These are phyloP conservation scores for Trichoderma sp. DNA, from an alignment of 2,329 filamentous ascomycete species.

Conservation along the genomic window DNA sequence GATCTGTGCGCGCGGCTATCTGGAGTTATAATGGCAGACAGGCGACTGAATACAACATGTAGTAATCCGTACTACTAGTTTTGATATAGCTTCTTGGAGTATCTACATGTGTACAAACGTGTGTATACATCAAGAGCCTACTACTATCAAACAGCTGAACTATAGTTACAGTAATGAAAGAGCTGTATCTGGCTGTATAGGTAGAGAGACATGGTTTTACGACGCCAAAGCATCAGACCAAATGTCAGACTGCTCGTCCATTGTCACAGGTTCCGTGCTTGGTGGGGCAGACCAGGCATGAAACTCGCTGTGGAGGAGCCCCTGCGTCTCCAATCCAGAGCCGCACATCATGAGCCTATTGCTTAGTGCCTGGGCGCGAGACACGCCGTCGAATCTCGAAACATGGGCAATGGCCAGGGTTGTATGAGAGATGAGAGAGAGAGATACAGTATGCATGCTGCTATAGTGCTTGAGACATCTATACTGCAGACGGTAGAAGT, in stretches of 20 bases:
- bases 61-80: background rate
- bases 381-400: conserved; percentile 25
- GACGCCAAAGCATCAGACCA: background rate
- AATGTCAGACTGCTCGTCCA: background rate
- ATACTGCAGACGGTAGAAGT: background rate
- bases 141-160: no score
- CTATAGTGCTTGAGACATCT: background rate
- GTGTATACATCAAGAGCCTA: background rate
- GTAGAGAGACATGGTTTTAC: background rate
- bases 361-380: conserved; percentile 12
- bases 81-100: background rate
- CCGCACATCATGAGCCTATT: conserved; percentile 14
- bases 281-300: conserved; percentile 20
- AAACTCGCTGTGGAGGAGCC: conserved; percentile 25
- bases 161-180: background rate
- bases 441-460: no score
- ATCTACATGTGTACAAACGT: background rate
- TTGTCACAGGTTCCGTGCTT: conserved; percentile 1
- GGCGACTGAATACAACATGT: background rate
- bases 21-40: background rate
- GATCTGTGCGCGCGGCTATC: background rate
- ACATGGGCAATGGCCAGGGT: conserved; percentile 13
- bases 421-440: background rate
- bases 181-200: background rate
- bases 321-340: conserved; percentile 18